phyloP scores from a whole-genome alignment of 1,284 basidiomycete genomes.

The Ceratobasidium papillatum region DNA sequence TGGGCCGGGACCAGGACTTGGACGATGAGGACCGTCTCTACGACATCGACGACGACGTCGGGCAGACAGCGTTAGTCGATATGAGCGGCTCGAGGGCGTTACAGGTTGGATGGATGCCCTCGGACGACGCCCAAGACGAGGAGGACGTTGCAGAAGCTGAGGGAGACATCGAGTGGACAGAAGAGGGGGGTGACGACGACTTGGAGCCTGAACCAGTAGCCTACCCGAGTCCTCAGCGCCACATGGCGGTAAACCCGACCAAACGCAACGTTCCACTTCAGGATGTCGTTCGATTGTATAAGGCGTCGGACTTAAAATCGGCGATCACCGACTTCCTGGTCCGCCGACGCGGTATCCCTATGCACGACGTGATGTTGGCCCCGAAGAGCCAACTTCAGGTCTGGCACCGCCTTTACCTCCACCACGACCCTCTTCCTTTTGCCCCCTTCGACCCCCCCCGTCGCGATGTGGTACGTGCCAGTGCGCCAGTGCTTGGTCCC shows the following conservation, averaged over 20 bases:
- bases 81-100: too few relatives aligned
- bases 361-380: neutral
- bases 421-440: constrained; percentile 11
- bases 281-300: neutral
- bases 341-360: neutral
- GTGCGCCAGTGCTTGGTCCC: neutral
- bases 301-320: neutral
- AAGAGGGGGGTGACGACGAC: neutral
- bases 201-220: neutral
- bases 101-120: too few relatives aligned
- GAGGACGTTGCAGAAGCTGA: neutral
- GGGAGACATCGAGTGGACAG: neutral
- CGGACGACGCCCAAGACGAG: too few relatives aligned
- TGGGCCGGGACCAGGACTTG: neutral
- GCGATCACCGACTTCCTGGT: neutral
- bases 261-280: neutral
- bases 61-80: too few relatives aligned
- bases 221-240: constrained; percentile 5
- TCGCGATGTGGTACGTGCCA: constrained; percentile 9
- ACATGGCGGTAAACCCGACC: constrained; percentile 7
- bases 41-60: neutral
- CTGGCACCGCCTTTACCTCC: too few relatives aligned
- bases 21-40: neutral
- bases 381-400: neutral
- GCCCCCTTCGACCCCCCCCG: constrained; percentile 10